Base-by-base conservation (phyloP, 805 yeast species). In the Myxozyma lipomycoides region DNA sequence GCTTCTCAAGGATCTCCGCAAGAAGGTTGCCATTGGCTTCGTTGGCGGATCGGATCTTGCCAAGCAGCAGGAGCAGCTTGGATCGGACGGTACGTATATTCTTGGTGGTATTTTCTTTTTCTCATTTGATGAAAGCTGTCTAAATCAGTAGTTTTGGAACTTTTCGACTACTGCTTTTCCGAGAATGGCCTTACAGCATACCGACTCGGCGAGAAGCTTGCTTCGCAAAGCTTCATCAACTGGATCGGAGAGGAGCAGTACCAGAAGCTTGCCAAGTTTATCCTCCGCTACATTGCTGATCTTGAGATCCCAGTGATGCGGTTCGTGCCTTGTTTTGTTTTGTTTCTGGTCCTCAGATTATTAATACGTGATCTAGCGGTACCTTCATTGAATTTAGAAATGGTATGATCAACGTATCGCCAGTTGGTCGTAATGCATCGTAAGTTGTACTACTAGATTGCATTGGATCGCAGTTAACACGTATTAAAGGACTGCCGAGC, bases 151-250 rank as follows among this genome's bases (percentile, higher is more conserved):
- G 71, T 91, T 41, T 72, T 90, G 65, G 69, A 78, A 48, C 85
- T 86, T 63, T 93, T 93, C 64, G 99, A 93, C 76, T 93, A 82
- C 78, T 85, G 96, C 69, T 93, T 93, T 78, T 81, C 93, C 52
- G 99, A 93, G 78, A 93, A 93, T 70, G 99, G 99, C 55, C 79
- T 93, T 69, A 91, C 98, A 59, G 99, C 99, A 59, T 93, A 87
- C 83, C 88, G 88, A 77, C 70, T 77, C 55, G 98, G 98, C 67
- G 68, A 86, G 70, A 77, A 85, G 73, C 78, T 90, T 65, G 93
- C 95, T 44, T 83, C 96, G 41, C 96, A 90, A 75, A 84, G 95
- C 44, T 93, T 93, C 74, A 91, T 93, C 66, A 73, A 78, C 61
- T 93, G 96, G 96, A 78, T 93, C 61, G 99, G 99, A 67, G 88